Base-by-base conservation (phyloP, 2,329 filamentous ascomycete genomes). In the Epichloe gansuensis region DNA sequence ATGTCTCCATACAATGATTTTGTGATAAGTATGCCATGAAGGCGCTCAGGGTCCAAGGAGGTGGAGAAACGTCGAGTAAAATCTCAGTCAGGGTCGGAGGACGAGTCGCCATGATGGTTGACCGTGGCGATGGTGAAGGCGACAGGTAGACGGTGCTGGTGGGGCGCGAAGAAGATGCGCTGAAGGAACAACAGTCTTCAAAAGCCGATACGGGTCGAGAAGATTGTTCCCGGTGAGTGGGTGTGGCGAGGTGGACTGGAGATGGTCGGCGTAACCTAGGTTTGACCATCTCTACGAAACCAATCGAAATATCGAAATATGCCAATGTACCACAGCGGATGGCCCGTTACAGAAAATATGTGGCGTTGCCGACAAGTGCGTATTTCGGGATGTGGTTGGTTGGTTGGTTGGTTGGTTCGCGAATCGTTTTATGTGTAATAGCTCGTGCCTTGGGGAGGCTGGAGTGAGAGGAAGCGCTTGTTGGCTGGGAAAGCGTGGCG, bases 21-120 rank as follows among this genome's bases (percentile, higher is more conserved):
- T 95, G 90, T 1, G 91, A 96, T 4, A 97, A 77, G 63, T 95
- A 97, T 52, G 90, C 90, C 81, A 93, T 97, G 68, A 97, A 97
- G 35, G 91, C 91, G 54, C 82, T 84, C 8, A 96, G 75, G 0
- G 90, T 95, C 78, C 89, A 97, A 59, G 93, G 93, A 41, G 89
- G 83, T 8, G 87, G 82, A 38, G 93, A 87, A 44, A 80, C 81
- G 69, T 96, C 93, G 57, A 87, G 80, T 44, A 98, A 78, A 31
- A 98, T 94, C 61, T 97, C 91, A 54, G 84, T 78, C 48, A 98
- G 74, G 34, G 88, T 85, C 43, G 89, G 91, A 31, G 70, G 72
- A 17, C 60, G 59, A 49, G 63, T 58, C 17, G 62, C 60, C 60
- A 66, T 66, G 51, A 64, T 65, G 47, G 56, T 59, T 55, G 59